Conservation (phyloP, 768 basidiomycete genomes). For the Termitomyces sp. region DNA sequence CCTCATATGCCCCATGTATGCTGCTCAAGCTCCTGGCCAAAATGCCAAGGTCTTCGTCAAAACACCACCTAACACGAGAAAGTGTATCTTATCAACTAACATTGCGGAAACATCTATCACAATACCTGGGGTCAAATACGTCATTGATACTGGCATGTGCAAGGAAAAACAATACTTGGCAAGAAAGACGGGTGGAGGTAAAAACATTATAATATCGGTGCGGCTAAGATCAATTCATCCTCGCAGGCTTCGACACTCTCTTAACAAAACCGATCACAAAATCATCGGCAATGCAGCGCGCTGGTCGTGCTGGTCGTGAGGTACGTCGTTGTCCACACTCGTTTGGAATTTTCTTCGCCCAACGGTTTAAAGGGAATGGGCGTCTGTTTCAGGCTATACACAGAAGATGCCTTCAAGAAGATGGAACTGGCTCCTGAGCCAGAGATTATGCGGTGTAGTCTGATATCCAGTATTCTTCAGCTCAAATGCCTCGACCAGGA, state of each 20-base stretch:
- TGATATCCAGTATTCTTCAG: constrained; percentile 81
- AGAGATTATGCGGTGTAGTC: constrained; percentile 86
- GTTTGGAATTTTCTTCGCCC: background rate
- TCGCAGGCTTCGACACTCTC: constrained; percentile 82
- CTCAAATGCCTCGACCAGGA: constrained; percentile 83
- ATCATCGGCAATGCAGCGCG: constrained; percentile 89
- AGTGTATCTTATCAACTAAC: constrained; percentile 95
- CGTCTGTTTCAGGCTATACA: constrained; percentile 89
- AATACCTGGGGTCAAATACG: constrained; percentile 92
- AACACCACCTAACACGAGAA: constrained; percentile 66
- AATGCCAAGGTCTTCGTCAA: constrained; percentile 77
- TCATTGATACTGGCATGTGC: constrained; percentile 93
- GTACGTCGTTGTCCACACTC: constrained; percentile 30
- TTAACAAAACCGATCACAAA: constrained; percentile 80
- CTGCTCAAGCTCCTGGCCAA: constrained; percentile 73
- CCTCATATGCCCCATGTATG: constrained; percentile 77
- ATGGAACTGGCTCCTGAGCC: constrained; percentile 73
- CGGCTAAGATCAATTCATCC: background rate
- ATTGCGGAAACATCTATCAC: constrained; percentile 98
- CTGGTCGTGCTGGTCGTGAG: constrained; percentile 95
- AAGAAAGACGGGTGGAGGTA: constrained; percentile 65
- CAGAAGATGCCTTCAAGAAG: constrained; percentile 69
- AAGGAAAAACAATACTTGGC: constrained; percentile 91
- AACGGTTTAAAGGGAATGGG: constrained; percentile 58
- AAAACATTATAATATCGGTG: background rate